Evolutionary conservation across 1,284 basidiomycete genomes (phyloP), one percentile per base, ranked within the genome.

Genomic region (Cutaneotrichosporon sp.): DNA sequence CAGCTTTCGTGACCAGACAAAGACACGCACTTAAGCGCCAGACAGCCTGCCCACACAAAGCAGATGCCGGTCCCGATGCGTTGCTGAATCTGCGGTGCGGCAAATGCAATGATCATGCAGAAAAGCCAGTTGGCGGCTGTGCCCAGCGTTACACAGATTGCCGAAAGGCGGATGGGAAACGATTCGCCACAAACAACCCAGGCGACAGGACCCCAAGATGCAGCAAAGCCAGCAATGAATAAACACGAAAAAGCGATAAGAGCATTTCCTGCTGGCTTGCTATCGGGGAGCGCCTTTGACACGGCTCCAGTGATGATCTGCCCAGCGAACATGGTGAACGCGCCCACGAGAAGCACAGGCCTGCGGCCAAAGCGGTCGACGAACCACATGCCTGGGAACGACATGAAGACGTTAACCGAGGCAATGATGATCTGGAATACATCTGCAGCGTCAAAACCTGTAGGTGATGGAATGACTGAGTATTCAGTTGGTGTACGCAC

Each of bases 71-170:
- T 73, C 10, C 68, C 65, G 45, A 77, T 70, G 20, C 56, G 64
- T 9, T 62, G 56, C 56, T 76, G 75, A 43, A 75, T 73, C 54
- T 69, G 67, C 14, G 70, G 72, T 7, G 68, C 67, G 39, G 71
- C 72, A 45, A 74, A 72, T 15, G 74, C 72, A 46, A 74, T 73
- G 59, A 75, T 62, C 36, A 72, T 59, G 63, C 70, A 72, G 62
- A 72, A 70, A 10, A 70, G 57, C 75, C 76, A 77, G 66, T 77
- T 77, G 26, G 72, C 70, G 12, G 69, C 76, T 8, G 75, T 75
- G 39, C 64, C 67, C 26, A 76, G 59, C 17, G 76, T 75, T 44
- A 77, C 75, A 55, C 75, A 77, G 50, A 69, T 64, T 26, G 64
- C 66, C 12, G 68, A 68, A 20, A 77, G 65, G 39, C 71, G 65